phyloP scores from a whole-genome alignment of 2,329 filamentous ascomycete genomes.

The Ophiostoma sp. region DNA sequence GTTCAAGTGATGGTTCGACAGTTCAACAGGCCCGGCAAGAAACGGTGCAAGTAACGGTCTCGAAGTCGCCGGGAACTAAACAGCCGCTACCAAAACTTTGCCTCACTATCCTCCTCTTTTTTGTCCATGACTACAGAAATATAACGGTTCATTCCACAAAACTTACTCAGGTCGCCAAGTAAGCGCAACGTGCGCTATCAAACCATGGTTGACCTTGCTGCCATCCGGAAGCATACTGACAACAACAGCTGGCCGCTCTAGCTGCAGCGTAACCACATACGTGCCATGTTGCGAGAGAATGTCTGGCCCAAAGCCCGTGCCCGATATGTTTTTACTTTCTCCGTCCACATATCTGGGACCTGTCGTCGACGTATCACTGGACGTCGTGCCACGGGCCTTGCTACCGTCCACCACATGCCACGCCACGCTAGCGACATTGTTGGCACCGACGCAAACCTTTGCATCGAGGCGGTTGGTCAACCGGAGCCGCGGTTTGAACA shows the following conservation, averaged over 20 bases:
- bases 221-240: neutral
- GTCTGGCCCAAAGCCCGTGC: too few relatives aligned
- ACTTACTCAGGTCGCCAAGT: neutral
- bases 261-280: neutral
- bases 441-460: conserved; percentile 32
- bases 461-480: conserved; percentile 33
- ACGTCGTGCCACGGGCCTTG: neutral
- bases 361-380: neutral
- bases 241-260: neutral
- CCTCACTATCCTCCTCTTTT: neutral
- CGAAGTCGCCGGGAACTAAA: neutral
- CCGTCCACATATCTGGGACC: neutral
- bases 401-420: conserved; percentile 27
- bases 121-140: neutral
- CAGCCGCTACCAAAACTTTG: neutral
- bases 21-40: neutral
- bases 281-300: neutral
- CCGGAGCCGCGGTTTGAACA: conserved; percentile 36
- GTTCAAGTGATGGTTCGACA: neutral
- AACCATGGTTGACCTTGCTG: neutral
- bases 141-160: too few relatives aligned
- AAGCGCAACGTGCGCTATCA: neutral
- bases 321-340: neutral
- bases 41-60: neutral
- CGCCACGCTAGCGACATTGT: conserved; percentile 33